Base-by-base conservation (phyloP, 805 yeast species). In the Diddensiella santjacobensis region DNA sequence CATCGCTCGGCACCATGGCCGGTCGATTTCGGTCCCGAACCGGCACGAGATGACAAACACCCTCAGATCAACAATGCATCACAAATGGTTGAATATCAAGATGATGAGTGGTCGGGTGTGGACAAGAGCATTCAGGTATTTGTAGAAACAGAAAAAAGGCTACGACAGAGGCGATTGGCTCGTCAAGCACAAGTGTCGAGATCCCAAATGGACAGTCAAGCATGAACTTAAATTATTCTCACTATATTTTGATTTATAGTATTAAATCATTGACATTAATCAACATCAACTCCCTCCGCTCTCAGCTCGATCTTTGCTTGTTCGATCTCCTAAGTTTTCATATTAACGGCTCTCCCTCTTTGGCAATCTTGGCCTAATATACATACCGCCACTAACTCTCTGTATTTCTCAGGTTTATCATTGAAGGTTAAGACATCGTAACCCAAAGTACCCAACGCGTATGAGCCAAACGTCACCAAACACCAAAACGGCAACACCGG, bases 61-160 rank as follows among this genome's bases (percentile, higher is more conserved):
- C 8, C 20, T 8, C 38, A 35, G 15, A 13, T 8, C 18, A 6
- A 10, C 8, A 6, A 8, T 13, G 38, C 6, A 6, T 35, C 20
- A 17, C 6, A 8, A 8, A 8, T n/a, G 20, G 61, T 51, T 0
- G 72, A 68, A 10, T 73, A 69, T 4, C 11, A 8, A 13, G 75
- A 71, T 3, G 77, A 74, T 24, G 77, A 70, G 3, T 75, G 79
- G 79, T 67, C 70, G 19, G 77, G 77, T 46, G 83, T 90, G 46
- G 95, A 95, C 5, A 72, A 83, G 11, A 80, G 84, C 19, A 80
- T 91, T 56, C 75, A 79, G 50, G 96, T 80, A 3, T 91, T 90
- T 71, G 88, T 95, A 1, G 84, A 84, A 56, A 79, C 88, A 44
- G 97, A 90, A 65, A 80, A 80, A 67, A 71, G 72, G 60, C 67